phyloP scores from a whole-genome alignment of 2,329 filamentous ascomycete genomes.

The Truncatella angustata region DNA sequence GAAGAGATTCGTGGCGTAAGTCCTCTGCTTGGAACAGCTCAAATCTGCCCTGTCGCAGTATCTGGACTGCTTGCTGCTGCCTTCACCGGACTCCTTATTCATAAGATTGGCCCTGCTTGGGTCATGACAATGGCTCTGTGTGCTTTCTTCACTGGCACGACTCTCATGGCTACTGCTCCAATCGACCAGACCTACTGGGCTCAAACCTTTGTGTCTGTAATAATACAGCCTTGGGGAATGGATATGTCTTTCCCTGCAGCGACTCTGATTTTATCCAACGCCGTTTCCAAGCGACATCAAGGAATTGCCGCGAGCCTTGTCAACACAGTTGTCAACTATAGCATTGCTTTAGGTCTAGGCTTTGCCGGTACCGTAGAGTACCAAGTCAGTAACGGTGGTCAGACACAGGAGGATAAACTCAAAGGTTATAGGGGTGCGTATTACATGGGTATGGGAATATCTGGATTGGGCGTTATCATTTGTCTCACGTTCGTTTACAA shows the following conservation, averaged over 20 bases:
- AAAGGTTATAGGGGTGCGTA: constrained; percentile 36
- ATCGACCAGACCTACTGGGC: constrained; percentile 51
- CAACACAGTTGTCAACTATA: constrained; percentile 57
- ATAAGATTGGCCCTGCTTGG: constrained; percentile 27
- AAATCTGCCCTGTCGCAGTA: constrained; percentile 24
- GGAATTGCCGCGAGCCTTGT: constrained; percentile 42
- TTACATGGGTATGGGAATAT: constrained; percentile 41
- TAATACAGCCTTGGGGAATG: constrained; percentile 50
- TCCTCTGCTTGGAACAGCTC: constrained; percentile 31
- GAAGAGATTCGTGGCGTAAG: constrained; percentile 35
- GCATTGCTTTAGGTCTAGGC: constrained; percentile 53
- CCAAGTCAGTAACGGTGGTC: constrained; percentile 31
- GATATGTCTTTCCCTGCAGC: constrained; percentile 56
- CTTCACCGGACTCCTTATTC: constrained; percentile 29
- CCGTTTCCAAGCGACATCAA: constrained; percentile 25
- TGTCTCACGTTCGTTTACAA: constrained; percentile 28
- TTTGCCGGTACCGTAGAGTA: constrained; percentile 53
- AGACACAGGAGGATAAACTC: constrained; percentile 29
- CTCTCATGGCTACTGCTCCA: constrained; percentile 32
- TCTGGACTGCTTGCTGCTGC: constrained; percentile 30
- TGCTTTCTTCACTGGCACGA: constrained; percentile 22
- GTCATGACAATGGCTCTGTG: constrained; percentile 23
- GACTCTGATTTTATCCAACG: constrained; percentile 50
- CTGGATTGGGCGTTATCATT: constrained; percentile 32
- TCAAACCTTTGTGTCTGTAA: constrained; percentile 46